These are phyloP conservation scores for Cystobasidium tubakii DNA, from an alignment of 768 basidiomycete genomes.

Conservation along the genomic window DNA sequence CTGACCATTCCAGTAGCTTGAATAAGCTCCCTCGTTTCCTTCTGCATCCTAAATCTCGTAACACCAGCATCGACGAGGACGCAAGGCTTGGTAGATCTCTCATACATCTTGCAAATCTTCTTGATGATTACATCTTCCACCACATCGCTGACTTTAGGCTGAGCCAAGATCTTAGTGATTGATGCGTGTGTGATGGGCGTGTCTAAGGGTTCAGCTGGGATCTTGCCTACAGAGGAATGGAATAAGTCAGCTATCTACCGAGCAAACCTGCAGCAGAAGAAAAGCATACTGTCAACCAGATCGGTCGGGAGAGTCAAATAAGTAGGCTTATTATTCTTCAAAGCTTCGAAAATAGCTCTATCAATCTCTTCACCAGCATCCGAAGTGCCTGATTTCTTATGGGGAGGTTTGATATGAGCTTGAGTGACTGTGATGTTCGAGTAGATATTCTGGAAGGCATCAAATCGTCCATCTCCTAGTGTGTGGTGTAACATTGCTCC, in stretches of 20 bases:
- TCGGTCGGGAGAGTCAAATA: constrained; percentile 84
- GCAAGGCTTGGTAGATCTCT: constrained; percentile 60
- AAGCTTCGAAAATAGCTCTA: constrained; percentile 23
- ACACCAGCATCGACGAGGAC: constrained; percentile 75
- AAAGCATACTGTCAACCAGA: constrained; percentile 56
- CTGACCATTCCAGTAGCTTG: constrained; percentile 57
- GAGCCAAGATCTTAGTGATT: constrained; percentile 48
- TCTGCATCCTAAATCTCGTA: constrained; percentile 62
- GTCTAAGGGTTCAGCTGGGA: constrained; percentile 62
- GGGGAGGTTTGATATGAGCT: constrained; percentile 55
- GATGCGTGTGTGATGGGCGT: constrained; percentile 52
- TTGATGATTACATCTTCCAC: constrained; percentile 66
- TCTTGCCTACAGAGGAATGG: constrained; percentile 41
- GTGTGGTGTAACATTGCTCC: constrained; percentile 80
- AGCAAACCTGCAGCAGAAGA: background rate
- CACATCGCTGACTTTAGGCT: constrained; percentile 35
- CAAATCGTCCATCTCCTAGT: constrained; percentile 74
- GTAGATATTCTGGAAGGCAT: constrained; percentile 70
- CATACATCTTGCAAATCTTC: constrained; percentile 63
- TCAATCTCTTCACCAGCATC: constrained; percentile 38
- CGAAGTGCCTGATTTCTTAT: background rate
- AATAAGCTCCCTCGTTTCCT: constrained; percentile 62
- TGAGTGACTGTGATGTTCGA: constrained; percentile 69
- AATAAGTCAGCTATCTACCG: background rate
- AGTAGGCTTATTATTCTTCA: constrained; percentile 67